Evolutionary conservation across 129 eudicot genomes (phyloP), one percentile per base, ranked within the genome.

Genomic region (Chrysanthemum seticuspe): DNA sequence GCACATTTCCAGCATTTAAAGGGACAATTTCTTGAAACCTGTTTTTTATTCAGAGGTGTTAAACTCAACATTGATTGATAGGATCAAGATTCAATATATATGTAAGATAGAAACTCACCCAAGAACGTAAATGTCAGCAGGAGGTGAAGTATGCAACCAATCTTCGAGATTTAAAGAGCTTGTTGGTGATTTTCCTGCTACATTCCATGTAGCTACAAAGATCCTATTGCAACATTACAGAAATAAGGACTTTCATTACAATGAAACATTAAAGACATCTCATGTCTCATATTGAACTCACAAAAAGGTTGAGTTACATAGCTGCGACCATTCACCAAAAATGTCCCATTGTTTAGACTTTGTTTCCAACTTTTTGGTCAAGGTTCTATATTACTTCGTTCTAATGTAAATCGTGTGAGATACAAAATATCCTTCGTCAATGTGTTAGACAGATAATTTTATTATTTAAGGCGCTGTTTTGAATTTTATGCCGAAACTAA

Each of bases 11-110:
- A 51, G 98, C 98, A 85, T 92, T 92, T 72, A 92, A 74, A 61
- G 98, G 98, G 75, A 93, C 98, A 74, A 93, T 89, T 79, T 93
- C 98, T 75, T 93, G 98, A 78, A 93, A 93, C 83, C 98, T 93
- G 79, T 0, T 55, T 40, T 65, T 65, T 45, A 9, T 10, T 1
- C 60, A 44, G 23, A 18, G 53, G 58, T 65, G 51, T 71, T 34
- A 29, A 70, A 5, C 18, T 77, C 59, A 23, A 14, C 31, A 29
- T 34, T 49, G 59, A 61, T 58, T 72, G 0, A 47, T 53, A 66
- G 21, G 5, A 73, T 25, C 47, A 62, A 70, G 62, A 49, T 67
- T 61, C 19, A 67, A 55, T 68, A 61, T 27, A 34, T 29, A 45
- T 19, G 6, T 2, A 0, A 61, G 18, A 49, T 31, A 71, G 1